These are phyloP conservation scores for Wallemia hederae DNA, from an alignment of 1,284 basidiomycete genomes.

Conservation along the genomic window DNA sequence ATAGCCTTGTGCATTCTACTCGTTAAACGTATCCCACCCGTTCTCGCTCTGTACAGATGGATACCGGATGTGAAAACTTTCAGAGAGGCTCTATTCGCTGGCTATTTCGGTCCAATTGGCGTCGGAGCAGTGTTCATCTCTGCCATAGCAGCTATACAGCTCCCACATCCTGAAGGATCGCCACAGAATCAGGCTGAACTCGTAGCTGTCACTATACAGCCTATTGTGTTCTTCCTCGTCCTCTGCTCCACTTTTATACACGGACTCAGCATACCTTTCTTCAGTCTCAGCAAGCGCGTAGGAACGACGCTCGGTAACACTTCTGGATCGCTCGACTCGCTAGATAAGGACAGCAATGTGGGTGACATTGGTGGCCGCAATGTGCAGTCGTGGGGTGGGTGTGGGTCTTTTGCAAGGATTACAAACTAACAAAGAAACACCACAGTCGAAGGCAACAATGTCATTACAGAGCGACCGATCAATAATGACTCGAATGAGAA, in stretches of 20 bases:
- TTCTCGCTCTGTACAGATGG: conserved; percentile 53
- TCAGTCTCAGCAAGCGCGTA: conserved; percentile 62
- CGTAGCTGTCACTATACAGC: conserved; percentile 46
- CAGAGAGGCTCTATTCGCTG: conserved; percentile 44
- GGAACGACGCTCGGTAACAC: conserved; percentile 37
- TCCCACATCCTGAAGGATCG: conserved; percentile 27
- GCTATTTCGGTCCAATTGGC: conserved; percentile 42
- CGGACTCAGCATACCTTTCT: conserved; percentile 72
- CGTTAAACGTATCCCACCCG: conserved; percentile 46
- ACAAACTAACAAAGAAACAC: not conserved
- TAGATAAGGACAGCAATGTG: not conserved
- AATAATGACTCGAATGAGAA: not conserved
- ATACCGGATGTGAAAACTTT: conserved; percentile 82
- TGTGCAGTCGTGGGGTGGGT: not conserved
- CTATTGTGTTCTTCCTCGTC: conserved; percentile 73
- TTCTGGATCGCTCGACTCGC: not conserved
- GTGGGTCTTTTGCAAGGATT: not conserved
- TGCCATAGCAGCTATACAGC: conserved; percentile 41
- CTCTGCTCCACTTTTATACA: conserved; percentile 52
- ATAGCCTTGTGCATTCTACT: conserved; percentile 48
- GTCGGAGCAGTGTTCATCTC: conserved; percentile 58
- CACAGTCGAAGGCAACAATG: not conserved
- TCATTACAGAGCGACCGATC: not conserved
- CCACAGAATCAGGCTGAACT: conserved; percentile 32
- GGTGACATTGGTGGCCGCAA: not conserved